Percentiles rank a stretch among this genome's conserved stretches.
Evolutionary conservation across 1,284 basidiomycete species (phyloP).

Genomic region (Melampsora larici-populina): DNA sequence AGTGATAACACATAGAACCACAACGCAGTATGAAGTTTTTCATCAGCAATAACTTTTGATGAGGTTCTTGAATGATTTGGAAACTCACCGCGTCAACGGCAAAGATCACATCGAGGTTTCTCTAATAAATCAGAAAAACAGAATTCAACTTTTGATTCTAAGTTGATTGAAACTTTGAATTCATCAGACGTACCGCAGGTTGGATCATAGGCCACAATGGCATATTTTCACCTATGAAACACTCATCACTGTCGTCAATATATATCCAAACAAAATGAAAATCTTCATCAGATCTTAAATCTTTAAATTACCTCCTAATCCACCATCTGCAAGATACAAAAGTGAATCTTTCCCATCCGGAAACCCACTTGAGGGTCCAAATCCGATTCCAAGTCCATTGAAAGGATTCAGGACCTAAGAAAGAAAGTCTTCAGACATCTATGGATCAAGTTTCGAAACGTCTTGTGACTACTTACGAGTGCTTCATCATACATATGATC

Average conservation of each 20-base stretch:
- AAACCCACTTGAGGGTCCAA: conserved; percentile 14
- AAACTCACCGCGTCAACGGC: conserved; percentile 36
- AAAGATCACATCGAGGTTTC: conserved; percentile 39
- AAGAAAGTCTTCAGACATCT: background rate
- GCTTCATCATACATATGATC: conserved; percentile 38
- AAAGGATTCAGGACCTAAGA: conserved; percentile 31
- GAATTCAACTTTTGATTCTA: background rate
- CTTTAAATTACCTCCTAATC: conserved; percentile 24
- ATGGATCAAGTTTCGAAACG: background rate
- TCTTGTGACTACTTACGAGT: conserved; percentile 15
- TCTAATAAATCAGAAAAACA: background rate
- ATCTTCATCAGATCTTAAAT: background rate
- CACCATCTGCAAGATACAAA: conserved; percentile 38
- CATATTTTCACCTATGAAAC: conserved; percentile 41
- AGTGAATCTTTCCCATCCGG: conserved; percentile 34
- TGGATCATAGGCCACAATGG: conserved; percentile 36
- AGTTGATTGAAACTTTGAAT: background rate
- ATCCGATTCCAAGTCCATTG: conserved; percentile 20
- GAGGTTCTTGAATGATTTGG: background rate
- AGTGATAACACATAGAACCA: too few species aligned
- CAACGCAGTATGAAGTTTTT: background rate
- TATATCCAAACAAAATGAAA: too few species aligned
- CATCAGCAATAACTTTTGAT: background rate
- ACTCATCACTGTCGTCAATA: too few species aligned
- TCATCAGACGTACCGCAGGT: conserved; percentile 25